phyloP scores from a whole-genome alignment of 1,284 basidiomycete genomes.

The Cystobasidium slooffiae region DNA sequence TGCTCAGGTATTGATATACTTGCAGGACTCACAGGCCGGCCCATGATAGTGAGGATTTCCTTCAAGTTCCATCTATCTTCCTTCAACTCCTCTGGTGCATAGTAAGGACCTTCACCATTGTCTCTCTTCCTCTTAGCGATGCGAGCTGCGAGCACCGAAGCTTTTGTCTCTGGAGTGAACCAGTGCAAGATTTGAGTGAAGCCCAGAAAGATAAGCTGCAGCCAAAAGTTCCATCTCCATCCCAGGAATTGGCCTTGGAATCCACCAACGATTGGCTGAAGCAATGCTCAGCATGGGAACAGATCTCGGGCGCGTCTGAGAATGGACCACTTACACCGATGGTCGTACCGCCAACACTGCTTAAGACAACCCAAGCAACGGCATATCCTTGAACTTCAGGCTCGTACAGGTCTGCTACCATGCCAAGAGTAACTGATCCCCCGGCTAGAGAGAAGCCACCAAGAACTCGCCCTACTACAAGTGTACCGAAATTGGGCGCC shows the following conservation, averaged over 20 bases:
- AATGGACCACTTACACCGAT: slow-evolving; percentile 45
- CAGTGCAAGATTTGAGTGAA: slow-evolving; percentile 53
- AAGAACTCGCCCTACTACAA: slow-evolving; percentile 55
- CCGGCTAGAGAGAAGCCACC: slow-evolving; percentile 56
- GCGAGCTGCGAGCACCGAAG: slow-evolving; percentile 57
- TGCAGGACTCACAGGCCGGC: slow-evolving; percentile 49
- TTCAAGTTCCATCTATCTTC: slow-evolving; percentile 56
- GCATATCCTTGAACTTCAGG: slow-evolving; percentile 56
- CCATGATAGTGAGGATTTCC: slow-evolving; percentile 57
- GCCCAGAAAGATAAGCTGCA: slow-evolving; percentile 39
- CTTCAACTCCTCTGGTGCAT: slow-evolving; percentile 56
- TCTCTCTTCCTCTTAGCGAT: slow-evolving; percentile 57
- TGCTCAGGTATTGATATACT: slow-evolving; percentile 57
- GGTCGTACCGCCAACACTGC: slow-evolving; percentile 51
- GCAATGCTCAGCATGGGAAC: neutral
- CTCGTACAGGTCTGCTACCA: slow-evolving; percentile 57
- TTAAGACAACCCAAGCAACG: slow-evolving; percentile 55
- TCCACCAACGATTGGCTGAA: slow-evolving; percentile 12
- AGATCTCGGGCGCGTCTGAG: no score
- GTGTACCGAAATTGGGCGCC: slow-evolving; percentile 54
- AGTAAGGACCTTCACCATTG: slow-evolving; percentile 55
- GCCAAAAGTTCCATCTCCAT: slow-evolving; percentile 49
- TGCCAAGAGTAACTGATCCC: slow-evolving; percentile 60
- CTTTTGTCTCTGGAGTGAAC: slow-evolving; percentile 58
- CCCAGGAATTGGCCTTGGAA: slow-evolving; percentile 1